Conservation (phyloP, 2,329 filamentous ascomycete genomes). For the Phyllachora maydis region DNA sequence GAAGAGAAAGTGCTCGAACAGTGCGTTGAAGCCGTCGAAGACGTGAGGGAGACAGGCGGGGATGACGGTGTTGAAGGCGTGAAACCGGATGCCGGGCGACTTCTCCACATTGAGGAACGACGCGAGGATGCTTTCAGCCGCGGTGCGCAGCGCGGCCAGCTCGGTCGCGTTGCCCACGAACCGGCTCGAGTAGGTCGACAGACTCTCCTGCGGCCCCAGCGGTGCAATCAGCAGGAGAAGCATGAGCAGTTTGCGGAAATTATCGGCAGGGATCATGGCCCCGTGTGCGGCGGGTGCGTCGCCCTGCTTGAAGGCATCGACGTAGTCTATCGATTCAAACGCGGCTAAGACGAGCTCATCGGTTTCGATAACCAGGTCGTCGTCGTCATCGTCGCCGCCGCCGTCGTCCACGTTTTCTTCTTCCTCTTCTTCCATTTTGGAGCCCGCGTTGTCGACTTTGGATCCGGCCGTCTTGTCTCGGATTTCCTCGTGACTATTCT, state of each 20-base stretch:
- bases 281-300: conserved; percentile 29
- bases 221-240: conserved; percentile 47
- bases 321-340: conserved; percentile 44
- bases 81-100: conserved; percentile 39
- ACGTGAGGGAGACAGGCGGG: conserved; percentile 41
- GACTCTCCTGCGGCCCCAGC: conserved; percentile 39
- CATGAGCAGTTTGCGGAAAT: conserved; percentile 50
- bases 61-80: conserved; percentile 37
- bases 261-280: conserved; percentile 55
- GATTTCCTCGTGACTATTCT: conserved; percentile 5
- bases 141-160: conserved; percentile 34
- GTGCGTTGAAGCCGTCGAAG: conserved; percentile 43
- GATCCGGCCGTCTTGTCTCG: conserved; percentile 1
- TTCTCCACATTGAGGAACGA: conserved; percentile 46
- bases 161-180: conserved; percentile 34
- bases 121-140: conserved; percentile 43
- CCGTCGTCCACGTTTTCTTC: conserved; percentile 16
- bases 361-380: conserved; percentile 25
- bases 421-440: background rate
- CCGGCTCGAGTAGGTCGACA: conserved; percentile 38
- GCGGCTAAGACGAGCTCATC: conserved; percentile 49
- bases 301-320: conserved; percentile 35
- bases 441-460: conserved; percentile 1
- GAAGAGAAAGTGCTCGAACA: conserved; percentile 61
- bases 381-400: conserved; percentile 20